phyloP scores from a whole-genome alignment of 163 green algal species.

The Prototheca stagnorum region DNA sequence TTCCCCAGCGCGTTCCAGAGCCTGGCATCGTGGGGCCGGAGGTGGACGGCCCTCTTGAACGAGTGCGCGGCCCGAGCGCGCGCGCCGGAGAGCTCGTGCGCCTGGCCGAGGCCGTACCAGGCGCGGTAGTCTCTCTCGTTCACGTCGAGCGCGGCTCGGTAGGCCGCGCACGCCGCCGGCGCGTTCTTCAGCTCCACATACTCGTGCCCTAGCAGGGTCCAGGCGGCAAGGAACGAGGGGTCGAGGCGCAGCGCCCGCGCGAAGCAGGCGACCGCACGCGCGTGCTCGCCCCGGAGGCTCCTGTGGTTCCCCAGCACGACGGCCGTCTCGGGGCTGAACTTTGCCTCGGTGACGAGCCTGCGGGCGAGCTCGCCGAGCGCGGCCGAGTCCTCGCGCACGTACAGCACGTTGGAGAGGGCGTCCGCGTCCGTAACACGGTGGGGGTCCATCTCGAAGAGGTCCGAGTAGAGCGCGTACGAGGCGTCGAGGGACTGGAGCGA shows the following conservation, averaged over 20 bases:
- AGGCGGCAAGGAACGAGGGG: constrained; percentile 54
- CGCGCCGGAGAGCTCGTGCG: constrained; percentile 94
- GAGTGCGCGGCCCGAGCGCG: constrained; percentile 93
- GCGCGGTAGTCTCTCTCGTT: constrained; percentile 72
- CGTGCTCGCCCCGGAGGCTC: constrained; percentile 50
- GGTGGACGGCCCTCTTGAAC: constrained; percentile 59
- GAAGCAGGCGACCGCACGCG: constrained; percentile 80
- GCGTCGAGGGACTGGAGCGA: constrained; percentile 72
- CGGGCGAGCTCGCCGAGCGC: constrained; percentile 69
- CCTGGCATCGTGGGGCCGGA: constrained; percentile 60
- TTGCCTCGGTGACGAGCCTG: constrained; percentile 42
- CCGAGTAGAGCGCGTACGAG: constrained; percentile 63
- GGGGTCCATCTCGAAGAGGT: constrained; percentile 53
- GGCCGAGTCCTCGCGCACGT: constrained; percentile 64
- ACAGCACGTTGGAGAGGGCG: constrained; percentile 92
- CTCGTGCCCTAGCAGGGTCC: constrained; percentile 91
- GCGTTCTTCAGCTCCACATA: constrained; percentile 97
- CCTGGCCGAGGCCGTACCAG: constrained; percentile 93
- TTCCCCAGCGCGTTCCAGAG: constrained; percentile 84
- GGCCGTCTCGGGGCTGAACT: constrained; percentile 80
- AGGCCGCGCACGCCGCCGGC: constrained; percentile 66
- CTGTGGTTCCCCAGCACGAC: constrained; percentile 98
- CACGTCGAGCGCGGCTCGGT: constrained; percentile 59
- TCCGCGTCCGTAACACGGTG: constrained; percentile 77
- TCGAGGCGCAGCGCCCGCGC: constrained; percentile 73